Conservation (phyloP, 139 green algal genomes). For the Chlorella vulgaris region DNA sequence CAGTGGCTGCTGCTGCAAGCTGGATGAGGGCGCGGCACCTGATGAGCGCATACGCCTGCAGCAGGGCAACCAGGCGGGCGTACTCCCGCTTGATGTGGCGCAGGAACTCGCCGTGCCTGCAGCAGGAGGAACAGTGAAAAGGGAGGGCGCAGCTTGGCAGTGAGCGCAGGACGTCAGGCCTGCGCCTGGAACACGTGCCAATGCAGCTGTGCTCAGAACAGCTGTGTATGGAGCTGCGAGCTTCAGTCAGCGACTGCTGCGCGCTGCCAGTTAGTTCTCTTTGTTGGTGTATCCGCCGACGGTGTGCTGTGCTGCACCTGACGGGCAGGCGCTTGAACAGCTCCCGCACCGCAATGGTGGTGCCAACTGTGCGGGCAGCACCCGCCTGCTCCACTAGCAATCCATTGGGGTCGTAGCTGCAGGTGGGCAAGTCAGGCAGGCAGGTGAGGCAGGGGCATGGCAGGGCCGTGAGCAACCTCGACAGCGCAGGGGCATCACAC, state of each 20-base stretch:
- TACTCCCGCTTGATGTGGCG: conserved; percentile 89
- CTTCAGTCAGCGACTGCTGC: too few species aligned
- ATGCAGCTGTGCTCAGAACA: too few species aligned
- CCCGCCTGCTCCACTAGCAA: conserved; percentile 34
- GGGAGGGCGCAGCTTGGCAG: not conserved
- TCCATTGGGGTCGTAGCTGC: conserved; percentile 72
- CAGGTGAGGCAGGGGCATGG: not conserved
- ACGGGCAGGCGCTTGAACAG: conserved; percentile 93
- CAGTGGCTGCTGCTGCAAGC: too few species aligned
- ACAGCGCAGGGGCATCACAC: not conserved
- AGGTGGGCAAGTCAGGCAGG: conserved; percentile 39
- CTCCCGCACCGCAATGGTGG: conserved; percentile 83
- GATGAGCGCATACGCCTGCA: conserved; percentile 81
- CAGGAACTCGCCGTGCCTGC: conserved; percentile 65
- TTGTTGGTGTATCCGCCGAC: not conserved
- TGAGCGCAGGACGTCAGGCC: not conserved
- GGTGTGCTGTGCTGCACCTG: conserved; percentile 49
- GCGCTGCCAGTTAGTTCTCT: too few species aligned
- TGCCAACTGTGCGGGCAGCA: conserved; percentile 78
- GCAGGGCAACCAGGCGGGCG: conserved; percentile 67
- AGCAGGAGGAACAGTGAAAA: not conserved
- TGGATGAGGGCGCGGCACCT: too few species aligned
- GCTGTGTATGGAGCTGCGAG: too few species aligned
- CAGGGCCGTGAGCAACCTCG: not conserved
- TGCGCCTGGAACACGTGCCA: not conserved